Evolutionary conservation across 768 basidiomycete genomes (phyloP), one percentile per base, ranked within the genome.

Genomic region (Wakefieldia striispora): DNA sequence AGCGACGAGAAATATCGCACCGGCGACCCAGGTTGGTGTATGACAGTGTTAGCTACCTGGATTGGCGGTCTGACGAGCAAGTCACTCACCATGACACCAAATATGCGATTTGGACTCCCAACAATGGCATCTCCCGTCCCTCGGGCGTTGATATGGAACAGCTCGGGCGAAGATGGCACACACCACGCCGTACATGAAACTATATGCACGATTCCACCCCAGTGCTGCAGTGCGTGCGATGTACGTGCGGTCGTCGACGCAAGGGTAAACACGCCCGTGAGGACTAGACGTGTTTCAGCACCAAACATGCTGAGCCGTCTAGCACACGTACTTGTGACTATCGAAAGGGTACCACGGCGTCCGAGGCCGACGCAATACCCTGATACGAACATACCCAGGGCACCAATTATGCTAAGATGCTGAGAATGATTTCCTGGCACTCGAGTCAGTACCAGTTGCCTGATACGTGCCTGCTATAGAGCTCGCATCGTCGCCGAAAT

Each of bases 11-110:
- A 87, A 73, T 48, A 90, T 59, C 6, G 74, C 81, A 0, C 83
- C 86, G 13, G 84, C 75, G 35, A 88, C 79, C 59, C 85, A 90
- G 23, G 89, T 83, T 0, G 88, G 88, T 0, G 80, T 82, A n/a
- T n/a, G 0, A 81, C 8, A 9, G 42, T 31, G 3, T 21, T 33
- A 2, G 13, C 20, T 12, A 73, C 76, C 72, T 82, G 79, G 55
- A 85, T 72, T n/a, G n/a, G n/a, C n/a, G n/a, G n/a, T n/a, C n/a
- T n/a, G n/a, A n/a, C n/a, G n/a, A n/a, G n/a, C n/a, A n/a, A n/a
- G n/a, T n/a, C n/a, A n/a, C n/a, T n/a, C n/a, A n/a, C n/a, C n/a
- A n/a, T n/a, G n/a, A n/a, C n/a, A 20, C 83, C 83, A 47, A 81
- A 82, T 35, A 85, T 57, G 14, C 82, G 72, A 58, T 78, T 81